Evolutionary conservation across 2,329 filamentous ascomycete genomes (phyloP), one percentile per base, ranked within the genome.

Genomic region (Aspergillus versicolor): DNA sequence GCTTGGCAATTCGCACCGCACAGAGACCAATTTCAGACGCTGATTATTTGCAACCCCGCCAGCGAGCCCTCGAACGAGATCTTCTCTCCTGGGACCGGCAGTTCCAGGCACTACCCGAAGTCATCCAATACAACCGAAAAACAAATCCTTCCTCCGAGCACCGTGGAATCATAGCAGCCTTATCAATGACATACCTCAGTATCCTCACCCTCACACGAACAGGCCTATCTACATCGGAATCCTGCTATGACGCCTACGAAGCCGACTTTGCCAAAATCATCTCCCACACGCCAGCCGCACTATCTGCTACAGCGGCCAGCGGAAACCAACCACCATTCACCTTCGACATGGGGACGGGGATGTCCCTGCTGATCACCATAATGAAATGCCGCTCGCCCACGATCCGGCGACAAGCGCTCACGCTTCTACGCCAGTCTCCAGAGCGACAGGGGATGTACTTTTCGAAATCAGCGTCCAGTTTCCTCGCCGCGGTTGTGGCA

Each of bases 391-490:
- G 69, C n/a, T 47, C 62, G 15, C 61, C 61, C 27, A 12, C 1
- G 2, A 22, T 68, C n/a, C 61, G 69, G 7, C 61, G 65, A 22
- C 46, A 54, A 22, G 67, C 67, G 11, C 34, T 71, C 19, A 27
- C 48, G 2, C 52, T 68, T 21, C 44, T 68, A 30, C 52, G 42
- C 43, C 57, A 56, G 43, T 60, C 61, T 2, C 67, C 69, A 12
- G 56, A 51, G 5, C 46, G 69, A 17, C 67, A 70, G 56, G 65
- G 63, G 9, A 59, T 70, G 19, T 68, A 62, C 41, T 67, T 67
- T 56, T 61, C 59, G 19, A 19, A 55, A 1, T 62, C 64, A 5
- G 55, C 58, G 9, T 61, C 64, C 38, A 38, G 52, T 7, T 50
- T 70, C 9, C 63, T 61, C 6, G 63, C 59, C 34, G 44, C 19